These are phyloP conservation scores for Coemansia sp. DNA, from an alignment of 192 early-diverging fungal species.

Conservation along the genomic window DNA sequence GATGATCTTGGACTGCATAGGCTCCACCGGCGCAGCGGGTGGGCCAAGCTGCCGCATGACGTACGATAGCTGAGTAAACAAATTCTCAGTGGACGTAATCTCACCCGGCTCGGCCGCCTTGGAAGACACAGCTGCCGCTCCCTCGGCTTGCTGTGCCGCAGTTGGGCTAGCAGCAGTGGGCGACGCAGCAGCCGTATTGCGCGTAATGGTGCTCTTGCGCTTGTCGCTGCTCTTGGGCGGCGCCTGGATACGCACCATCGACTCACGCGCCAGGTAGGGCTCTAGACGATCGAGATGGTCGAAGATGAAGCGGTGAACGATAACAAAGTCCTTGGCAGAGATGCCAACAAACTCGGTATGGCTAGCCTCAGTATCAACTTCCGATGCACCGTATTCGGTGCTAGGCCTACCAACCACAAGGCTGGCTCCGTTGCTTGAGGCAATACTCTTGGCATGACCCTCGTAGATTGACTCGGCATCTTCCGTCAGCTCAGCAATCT, in stretches of 20 bases:
- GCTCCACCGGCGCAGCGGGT: constrained; percentile 60
- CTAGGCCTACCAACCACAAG: constrained; percentile 17
- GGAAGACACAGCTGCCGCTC: constrained; percentile 3
- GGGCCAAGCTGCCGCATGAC: constrained; percentile 86
- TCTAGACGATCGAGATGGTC: constrained; percentile 70
- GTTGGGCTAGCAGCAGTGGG: not conserved
- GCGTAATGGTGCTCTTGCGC: constrained; percentile 34
- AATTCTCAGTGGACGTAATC: constrained; percentile 59
- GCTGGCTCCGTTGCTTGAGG: constrained; percentile 29
- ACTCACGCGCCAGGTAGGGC: constrained; percentile 61
- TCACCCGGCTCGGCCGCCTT: constrained; percentile 3
- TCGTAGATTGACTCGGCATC: constrained; percentile 48
- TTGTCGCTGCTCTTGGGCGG: constrained; percentile 34
- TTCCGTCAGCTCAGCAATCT: constrained; percentile 64
- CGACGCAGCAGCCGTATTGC: constrained; percentile 7
- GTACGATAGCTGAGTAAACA: constrained; percentile 78
- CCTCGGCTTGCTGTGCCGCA: not conserved
- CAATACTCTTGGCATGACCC: constrained; percentile 37
- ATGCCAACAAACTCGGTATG: constrained; percentile 30
- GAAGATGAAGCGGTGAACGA: constrained; percentile 65
- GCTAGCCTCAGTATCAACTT: constrained; percentile 24
- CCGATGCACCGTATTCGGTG: constrained; percentile 36
- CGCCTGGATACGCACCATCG: constrained; percentile 47
- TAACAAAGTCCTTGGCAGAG: constrained; percentile 51
- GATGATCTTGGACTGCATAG: constrained; percentile 20